These are phyloP conservation scores for Naganishia randhawae DNA, from an alignment of 768 basidiomycete genomes.

Conservation along the genomic window DNA sequence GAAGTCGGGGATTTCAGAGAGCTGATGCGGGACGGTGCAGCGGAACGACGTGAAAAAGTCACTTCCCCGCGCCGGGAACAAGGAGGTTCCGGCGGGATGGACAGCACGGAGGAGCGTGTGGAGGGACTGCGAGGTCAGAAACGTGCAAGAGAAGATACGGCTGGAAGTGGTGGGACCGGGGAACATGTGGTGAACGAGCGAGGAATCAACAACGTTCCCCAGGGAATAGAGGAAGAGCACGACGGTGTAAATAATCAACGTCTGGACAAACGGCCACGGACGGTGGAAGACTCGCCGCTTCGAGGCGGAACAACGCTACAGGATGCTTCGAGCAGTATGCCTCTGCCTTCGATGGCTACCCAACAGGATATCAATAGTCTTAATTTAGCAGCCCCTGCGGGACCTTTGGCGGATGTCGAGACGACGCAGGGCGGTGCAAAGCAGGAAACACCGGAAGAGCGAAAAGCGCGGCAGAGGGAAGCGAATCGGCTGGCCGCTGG, in stretches of 20 bases:
- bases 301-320: not conserved
- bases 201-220: not conserved
- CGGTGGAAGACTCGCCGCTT: not conserved
- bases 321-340: not conserved
- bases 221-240: not conserved
- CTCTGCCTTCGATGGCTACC: not conserved
- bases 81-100: not conserved
- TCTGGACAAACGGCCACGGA: not conserved
- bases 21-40: conserved; percentile 6
- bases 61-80: not conserved
- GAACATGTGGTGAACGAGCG: not conserved
- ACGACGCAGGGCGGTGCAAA: not conserved
- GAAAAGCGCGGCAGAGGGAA: conserved; percentile 38
- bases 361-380: not conserved
- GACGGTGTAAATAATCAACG: no score
- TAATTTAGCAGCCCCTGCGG: no score
- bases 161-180: not conserved
- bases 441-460: conserved; percentile 32
- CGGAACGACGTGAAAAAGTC: not conserved
- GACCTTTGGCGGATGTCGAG: not conserved
- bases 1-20: conserved; percentile 11
- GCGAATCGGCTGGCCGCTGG: conserved; percentile 47
- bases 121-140: not conserved
- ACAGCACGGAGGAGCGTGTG: not conserved
- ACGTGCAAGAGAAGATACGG: not conserved